Percentiles rank a stretch among this genome's conserved stretches.
Conservation (phyloP, 1,284 basidiomycete species). For the Melampsora larici-populina region DNA sequence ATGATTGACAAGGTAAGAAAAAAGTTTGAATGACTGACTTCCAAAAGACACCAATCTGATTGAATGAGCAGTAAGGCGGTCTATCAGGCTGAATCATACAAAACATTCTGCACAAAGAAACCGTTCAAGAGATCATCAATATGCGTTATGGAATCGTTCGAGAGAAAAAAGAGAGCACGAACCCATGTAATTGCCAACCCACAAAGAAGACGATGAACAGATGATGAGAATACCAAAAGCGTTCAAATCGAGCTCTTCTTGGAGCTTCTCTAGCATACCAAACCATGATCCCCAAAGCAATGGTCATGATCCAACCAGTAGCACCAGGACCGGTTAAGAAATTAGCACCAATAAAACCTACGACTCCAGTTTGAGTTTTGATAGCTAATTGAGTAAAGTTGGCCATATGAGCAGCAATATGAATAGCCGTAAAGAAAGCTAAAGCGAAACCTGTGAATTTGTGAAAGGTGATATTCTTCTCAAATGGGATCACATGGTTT, state of each 20-base stretch:
- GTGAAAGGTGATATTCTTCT: slow-evolving; percentile 57
- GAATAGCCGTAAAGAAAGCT: slow-evolving; percentile 68
- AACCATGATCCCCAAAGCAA: slow-evolving; percentile 68
- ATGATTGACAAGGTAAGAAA: slow-evolving; percentile 5
- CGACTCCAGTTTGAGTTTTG: slow-evolving; percentile 59
- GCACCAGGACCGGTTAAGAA: slow-evolving; percentile 71
- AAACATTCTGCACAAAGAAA: slow-evolving; percentile 67
- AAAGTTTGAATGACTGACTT: slow-evolving; percentile 57
- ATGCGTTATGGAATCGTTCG: no score
- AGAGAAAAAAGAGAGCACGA: not conserved
- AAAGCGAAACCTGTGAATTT: slow-evolving; percentile 83
- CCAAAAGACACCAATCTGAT: slow-evolving; percentile 87
- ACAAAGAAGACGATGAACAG: slow-evolving; percentile 85
- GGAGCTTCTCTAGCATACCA: slow-evolving; percentile 76
- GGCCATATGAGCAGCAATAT: slow-evolving; percentile 72
- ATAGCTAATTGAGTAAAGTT: slow-evolving; percentile 61
- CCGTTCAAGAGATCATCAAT: not conserved
- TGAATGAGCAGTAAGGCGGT: slow-evolving; percentile 75
- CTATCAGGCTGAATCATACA: slow-evolving; percentile 88
- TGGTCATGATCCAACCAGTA: slow-evolving; percentile 89
- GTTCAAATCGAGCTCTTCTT: slow-evolving; percentile 69
- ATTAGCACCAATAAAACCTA: slow-evolving; percentile 69
- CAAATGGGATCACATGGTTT: slow-evolving; percentile 70
- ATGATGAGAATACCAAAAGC: slow-evolving; percentile 70
- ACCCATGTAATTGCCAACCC: slow-evolving; percentile 73